Percentiles rank a stretch among this genome's conserved stretches.
Evolutionary conservation across 495 filamentous ascomycete species (phyloP).

Genomic region (Penicillium ochrochloron): DNA sequence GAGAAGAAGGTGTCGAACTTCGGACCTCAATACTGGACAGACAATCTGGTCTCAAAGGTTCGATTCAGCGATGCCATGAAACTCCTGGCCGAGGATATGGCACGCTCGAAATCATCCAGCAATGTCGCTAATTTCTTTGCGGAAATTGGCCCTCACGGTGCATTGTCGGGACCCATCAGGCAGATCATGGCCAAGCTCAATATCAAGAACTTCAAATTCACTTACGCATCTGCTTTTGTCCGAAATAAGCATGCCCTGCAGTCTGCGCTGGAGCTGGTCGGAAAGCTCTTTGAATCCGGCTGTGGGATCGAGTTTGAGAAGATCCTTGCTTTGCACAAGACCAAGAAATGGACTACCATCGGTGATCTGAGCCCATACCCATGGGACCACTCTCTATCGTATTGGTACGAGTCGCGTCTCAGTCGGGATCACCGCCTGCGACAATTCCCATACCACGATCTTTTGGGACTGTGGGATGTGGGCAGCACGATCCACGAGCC

Average conservation of each 20-base stretch:
- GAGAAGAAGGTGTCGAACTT: slow-evolving; percentile 3
- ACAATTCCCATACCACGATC: slow-evolving; percentile 1
- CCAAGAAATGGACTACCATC: slow-evolving; percentile 1
- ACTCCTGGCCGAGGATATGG: slow-evolving; percentile 8
- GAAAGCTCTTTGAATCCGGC: not conserved
- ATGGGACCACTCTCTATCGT: slow-evolving; percentile 6
- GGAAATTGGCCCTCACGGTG: slow-evolving; percentile 53
- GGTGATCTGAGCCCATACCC: slow-evolving; percentile 1
- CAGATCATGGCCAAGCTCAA: slow-evolving; percentile 18
- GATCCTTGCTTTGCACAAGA: not conserved
- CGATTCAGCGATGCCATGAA: slow-evolving; percentile 35
- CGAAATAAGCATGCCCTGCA: slow-evolving; percentile 1
- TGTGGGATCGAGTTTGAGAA: slow-evolving; percentile 7
- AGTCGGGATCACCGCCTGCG: slow-evolving; percentile 1
- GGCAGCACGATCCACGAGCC: slow-evolving; percentile 4
- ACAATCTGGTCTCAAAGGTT: slow-evolving; percentile 32
- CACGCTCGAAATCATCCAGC: not conserved
- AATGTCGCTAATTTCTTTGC: slow-evolving; percentile 34
- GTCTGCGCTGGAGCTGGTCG: not conserved
- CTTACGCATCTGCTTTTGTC: slow-evolving; percentile 4
- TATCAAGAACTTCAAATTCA: slow-evolving; percentile 1
- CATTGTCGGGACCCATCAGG: slow-evolving; percentile 38
- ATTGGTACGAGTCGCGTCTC: slow-evolving; percentile 6
- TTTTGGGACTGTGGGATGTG: slow-evolving; percentile 3
- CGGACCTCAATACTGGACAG: slow-evolving; percentile 18